phyloP scores from a whole-genome alignment of 1,139 yeast species.

The Nakaseomyces bracarensis region DNA sequence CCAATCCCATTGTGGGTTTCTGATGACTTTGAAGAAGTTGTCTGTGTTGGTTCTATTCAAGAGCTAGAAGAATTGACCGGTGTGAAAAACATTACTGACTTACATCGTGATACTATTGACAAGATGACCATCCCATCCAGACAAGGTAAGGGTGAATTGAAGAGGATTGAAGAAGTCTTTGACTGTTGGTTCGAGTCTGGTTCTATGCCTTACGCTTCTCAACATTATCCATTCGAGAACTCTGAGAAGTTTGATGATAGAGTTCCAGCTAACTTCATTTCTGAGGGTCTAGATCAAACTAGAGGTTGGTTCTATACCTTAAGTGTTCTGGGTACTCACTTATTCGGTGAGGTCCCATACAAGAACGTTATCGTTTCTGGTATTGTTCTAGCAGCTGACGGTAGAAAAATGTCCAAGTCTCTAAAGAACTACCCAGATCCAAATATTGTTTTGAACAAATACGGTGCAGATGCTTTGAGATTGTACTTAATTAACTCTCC shows the following conservation, averaged over 20 bases:
- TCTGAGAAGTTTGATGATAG: slow-evolving; percentile 57
- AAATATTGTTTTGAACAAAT: slow-evolving; percentile 62
- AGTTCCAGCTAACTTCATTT: slow-evolving; percentile 95
- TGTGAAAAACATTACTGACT: slow-evolving; percentile 66
- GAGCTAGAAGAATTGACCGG: slow-evolving; percentile 84
- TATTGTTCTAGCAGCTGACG: slow-evolving; percentile 94
- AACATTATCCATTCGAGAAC: slow-evolving; percentile 93
- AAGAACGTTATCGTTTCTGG: slow-evolving; percentile 94
- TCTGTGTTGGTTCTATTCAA: slow-evolving; percentile 84
- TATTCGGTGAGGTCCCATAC: slow-evolving; percentile 88
- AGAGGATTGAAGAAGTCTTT: slow-evolving; percentile 92
- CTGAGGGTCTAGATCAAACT: slow-evolving; percentile 98
- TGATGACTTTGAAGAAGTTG: slow-evolving; percentile 85
- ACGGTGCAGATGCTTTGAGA: slow-evolving; percentile 97
- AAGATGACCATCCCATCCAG: slow-evolving; percentile 89
- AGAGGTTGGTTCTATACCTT: slow-evolving; percentile 99
- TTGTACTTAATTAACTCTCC: slow-evolving; percentile 95
- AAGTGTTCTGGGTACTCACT: slow-evolving; percentile 90
- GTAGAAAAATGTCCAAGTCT: slow-evolving; percentile 98
- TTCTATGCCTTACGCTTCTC: slow-evolving; percentile 96
- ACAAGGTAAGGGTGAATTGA: slow-evolving; percentile 77
- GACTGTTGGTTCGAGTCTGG: slow-evolving; percentile 99
- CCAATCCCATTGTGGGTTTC: slow-evolving; percentile 97
- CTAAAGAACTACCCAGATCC: slow-evolving; percentile 98
- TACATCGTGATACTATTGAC: slow-evolving; percentile 91